Evolutionary conservation across 768 basidiomycete species (phyloP).

Genomic region (Trametes sanguinea): DNA sequence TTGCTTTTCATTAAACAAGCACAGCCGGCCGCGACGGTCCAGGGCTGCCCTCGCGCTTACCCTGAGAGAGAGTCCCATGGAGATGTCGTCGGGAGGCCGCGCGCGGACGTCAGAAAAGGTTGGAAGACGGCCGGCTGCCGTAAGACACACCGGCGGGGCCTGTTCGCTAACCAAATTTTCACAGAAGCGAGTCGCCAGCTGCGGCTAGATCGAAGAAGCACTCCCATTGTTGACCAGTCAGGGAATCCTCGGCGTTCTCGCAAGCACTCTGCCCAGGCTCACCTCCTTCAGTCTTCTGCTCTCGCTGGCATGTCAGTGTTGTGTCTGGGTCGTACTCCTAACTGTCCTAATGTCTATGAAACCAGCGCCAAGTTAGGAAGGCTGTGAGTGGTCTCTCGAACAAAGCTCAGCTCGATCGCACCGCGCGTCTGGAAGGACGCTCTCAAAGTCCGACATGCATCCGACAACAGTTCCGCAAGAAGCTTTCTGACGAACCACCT

Average conservation of each 20-base stretch:
- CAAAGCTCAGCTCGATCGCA: neutral
- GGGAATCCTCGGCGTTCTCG: neutral
- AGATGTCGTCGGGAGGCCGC: neutral
- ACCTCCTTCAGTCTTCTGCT: neutral
- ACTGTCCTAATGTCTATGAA: neutral
- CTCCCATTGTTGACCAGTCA: conserved; percentile 3
- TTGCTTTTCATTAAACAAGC: neutral
- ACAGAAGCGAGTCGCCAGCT: conserved; percentile 11
- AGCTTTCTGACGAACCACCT: conserved; percentile 12
- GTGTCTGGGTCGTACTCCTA: too few relatives aligned
- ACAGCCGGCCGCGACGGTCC: neutral
- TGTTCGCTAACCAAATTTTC: conserved; percentile 9
- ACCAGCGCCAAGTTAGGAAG: neutral
- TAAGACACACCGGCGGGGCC: neutral
- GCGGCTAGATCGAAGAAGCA: conserved; percentile 13
- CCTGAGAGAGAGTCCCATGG: neutral
- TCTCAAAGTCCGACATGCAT: conserved; percentile 15
- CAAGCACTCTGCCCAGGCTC: neutral
- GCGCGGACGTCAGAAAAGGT: neutral
- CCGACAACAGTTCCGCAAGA: conserved; percentile 7
- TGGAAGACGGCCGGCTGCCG: neutral
- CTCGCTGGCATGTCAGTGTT: neutral
- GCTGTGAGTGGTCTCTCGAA: neutral
- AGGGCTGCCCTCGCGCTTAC: neutral
- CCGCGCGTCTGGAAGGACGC: neutral